Base-by-base conservation (phyloP, 176 grass and related monocot genomes). In the Olyra latifolia region DNA sequence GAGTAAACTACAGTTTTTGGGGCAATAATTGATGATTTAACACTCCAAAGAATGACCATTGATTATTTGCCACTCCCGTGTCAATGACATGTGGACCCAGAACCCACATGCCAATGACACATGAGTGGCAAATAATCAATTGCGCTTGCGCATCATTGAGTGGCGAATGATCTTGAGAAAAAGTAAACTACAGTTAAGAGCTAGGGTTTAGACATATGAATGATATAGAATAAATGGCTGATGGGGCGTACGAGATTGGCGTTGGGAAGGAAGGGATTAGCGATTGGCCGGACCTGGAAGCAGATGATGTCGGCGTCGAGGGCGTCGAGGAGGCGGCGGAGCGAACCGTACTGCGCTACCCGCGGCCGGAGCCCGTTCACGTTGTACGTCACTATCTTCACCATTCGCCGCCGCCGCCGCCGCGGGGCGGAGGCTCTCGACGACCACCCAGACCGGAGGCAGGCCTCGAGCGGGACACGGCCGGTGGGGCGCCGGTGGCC, bases 341-440 rank as follows among this genome's bases (percentile, higher is more conserved):
- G 90, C 69, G 96, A 95, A 47, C 90, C 96, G 41, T 99, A 84
- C 86, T 99, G 92, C 49, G 86, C 65, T 41, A 99, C 96, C 42
- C 96, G 96, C 52, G 89, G 96, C 88, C 96, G 80, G 83, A 99
- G 80, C 75, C 92, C 96, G 56, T 99, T 99, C 62, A 99, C 91
- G 86, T 95, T 99, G 90, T 93, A 99, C 27, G 96, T 93, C 78
- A 99, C 92, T 80, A 95, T 95, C 92, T 89, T 99, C 67, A 87
- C 54, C 86, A 86, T 91, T 44, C 69, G 32, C 32, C 32, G 32
- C 47, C 14, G 32, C 72, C 40, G 12, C 60, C 50, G 24, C 54
- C 88, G 8, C 57, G 54, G 0, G 65, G 82, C 44, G 53, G 40
- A 45, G 77, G 86, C 66, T 83, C 82, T 48, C 79, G 81, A 75